Evolutionary conservation across 2,329 filamentous ascomycete species (phyloP).

Genomic region (Fusarium metavorans): DNA sequence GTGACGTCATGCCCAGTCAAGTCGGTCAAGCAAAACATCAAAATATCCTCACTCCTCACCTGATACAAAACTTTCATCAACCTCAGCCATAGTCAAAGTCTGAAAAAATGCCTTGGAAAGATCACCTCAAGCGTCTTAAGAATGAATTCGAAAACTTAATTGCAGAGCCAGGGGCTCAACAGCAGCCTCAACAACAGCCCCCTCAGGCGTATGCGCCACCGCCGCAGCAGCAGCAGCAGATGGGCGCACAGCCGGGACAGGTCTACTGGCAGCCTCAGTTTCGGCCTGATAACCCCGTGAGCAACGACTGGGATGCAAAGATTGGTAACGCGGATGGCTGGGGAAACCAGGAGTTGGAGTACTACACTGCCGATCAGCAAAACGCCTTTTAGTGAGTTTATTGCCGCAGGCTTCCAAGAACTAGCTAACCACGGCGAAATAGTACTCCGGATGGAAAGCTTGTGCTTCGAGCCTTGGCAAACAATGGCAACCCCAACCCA

Average conservation of each 20-base stretch:
- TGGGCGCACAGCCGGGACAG: conserved; percentile 15
- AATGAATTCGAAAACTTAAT: conserved; percentile 53
- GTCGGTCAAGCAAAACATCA: not conserved
- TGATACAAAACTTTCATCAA: not conserved
- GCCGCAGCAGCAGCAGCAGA: conserved; percentile 37
- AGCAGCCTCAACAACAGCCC: conserved; percentile 38
- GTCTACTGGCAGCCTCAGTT: conserved; percentile 68
- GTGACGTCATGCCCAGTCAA: conserved; percentile 16
- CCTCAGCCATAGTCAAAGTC: not conserved
- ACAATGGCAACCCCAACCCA: conserved; percentile 15
- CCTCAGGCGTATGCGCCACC: conserved; percentile 36
- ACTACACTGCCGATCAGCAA: conserved; percentile 61
- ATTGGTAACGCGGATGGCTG: conserved; percentile 68
- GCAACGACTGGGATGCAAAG: conserved; percentile 65
- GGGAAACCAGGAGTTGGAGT: conserved; percentile 71
- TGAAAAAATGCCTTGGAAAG: conserved; percentile 51
- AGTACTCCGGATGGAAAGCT: conserved; percentile 62
- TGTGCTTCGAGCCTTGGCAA: conserved; percentile 63
- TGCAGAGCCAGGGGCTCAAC: conserved; percentile 42
- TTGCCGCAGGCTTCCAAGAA: not conserved
- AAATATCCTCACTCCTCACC: conserved; percentile 2
- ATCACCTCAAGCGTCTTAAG: conserved; percentile 54
- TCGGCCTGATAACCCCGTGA: conserved; percentile 58
- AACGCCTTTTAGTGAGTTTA: conserved; percentile 64
- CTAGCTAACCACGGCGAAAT: not conserved